These are phyloP conservation scores for Tetrahymena elliotti DNA, from an alignment of 73 alveolate species.

Conservation along the genomic window DNA sequence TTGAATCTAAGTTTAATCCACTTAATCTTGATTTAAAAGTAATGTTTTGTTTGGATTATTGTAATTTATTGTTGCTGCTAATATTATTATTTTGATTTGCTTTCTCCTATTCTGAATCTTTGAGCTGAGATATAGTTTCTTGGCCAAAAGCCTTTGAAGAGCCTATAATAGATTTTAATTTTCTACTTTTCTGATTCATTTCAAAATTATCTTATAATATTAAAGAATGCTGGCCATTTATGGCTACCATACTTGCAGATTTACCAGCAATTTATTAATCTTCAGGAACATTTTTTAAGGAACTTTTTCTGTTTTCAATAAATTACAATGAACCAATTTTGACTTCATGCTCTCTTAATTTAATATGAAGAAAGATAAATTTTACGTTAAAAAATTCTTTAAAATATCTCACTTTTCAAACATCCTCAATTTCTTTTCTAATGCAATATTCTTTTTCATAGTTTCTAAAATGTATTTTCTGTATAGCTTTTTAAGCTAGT, in stretches of 20 bases:
- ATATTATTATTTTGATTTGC: not conserved
- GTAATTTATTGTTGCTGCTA: too few relatives aligned
- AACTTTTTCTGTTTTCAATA: not conserved
- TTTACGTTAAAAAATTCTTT: not conserved
- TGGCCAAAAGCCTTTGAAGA: not conserved
- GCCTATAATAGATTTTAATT: not conserved
- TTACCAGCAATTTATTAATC: not conserved
- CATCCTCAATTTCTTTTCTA: not conserved
- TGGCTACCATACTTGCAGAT: not conserved
- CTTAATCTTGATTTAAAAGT: not conserved
- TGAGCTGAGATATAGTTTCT: not conserved
- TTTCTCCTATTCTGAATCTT: not conserved
- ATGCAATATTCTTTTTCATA: not conserved
- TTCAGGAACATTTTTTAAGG: not conserved
- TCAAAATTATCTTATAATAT: not conserved
- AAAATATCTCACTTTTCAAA: not conserved
- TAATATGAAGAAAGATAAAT: too few relatives aligned
- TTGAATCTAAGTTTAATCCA: not conserved
- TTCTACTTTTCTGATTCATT: not conserved
- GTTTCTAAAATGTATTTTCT: not conserved
- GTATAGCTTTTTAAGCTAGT: not conserved
- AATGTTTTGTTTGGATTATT: not conserved
- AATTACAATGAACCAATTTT: not conserved
- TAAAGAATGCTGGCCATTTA: not conserved
- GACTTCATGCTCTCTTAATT: not conserved